Percentiles rank a stretch among this genome's conserved stretches.
Conservation (phyloP, 805 yeast genomes). For the Candida ascalaphidarum region DNA sequence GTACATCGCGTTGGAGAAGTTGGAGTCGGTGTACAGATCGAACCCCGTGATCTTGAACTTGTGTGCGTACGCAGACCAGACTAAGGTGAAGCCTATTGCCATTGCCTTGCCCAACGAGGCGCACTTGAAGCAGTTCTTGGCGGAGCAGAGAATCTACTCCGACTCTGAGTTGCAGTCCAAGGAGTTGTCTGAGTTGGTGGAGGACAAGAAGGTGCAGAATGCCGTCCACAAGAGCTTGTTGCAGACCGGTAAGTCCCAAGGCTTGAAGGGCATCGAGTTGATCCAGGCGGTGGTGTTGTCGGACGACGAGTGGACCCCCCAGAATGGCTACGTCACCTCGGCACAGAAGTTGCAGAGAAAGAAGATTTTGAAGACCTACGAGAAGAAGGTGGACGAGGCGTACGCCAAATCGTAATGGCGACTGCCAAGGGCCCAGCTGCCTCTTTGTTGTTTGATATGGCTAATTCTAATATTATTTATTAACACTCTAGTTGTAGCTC, state of each 20-base stretch:
- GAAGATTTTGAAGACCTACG: constrained; percentile 67
- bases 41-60: constrained; percentile 68
- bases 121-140: constrained; percentile 48
- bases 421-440: not conserved
- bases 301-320: constrained; percentile 97
- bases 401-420: constrained; percentile 23
- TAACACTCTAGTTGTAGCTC: too few species aligned
- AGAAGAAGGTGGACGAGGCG: constrained; percentile 58
- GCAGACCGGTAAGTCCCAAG: constrained; percentile 72
- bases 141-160: constrained; percentile 41
- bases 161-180: constrained; percentile 38
- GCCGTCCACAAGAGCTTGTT: constrained; percentile 53
- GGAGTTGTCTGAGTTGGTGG: constrained; percentile 40
- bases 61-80: constrained; percentile 88
- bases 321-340: constrained; percentile 84
- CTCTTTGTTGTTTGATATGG: not conserved
- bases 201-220: constrained; percentile 46
- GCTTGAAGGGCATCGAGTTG: constrained; percentile 79
- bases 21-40: constrained; percentile 87
- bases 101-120: constrained; percentile 76
- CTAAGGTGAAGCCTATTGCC: constrained; percentile 86
- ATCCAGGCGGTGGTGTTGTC: constrained; percentile 68
- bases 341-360: constrained; percentile 96
- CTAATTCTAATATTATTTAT: not conserved
- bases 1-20: constrained; percentile 92